Base-by-base conservation (phyloP, 2,329 filamentous ascomycete genomes). In the Aureobasidium musti region DNA sequence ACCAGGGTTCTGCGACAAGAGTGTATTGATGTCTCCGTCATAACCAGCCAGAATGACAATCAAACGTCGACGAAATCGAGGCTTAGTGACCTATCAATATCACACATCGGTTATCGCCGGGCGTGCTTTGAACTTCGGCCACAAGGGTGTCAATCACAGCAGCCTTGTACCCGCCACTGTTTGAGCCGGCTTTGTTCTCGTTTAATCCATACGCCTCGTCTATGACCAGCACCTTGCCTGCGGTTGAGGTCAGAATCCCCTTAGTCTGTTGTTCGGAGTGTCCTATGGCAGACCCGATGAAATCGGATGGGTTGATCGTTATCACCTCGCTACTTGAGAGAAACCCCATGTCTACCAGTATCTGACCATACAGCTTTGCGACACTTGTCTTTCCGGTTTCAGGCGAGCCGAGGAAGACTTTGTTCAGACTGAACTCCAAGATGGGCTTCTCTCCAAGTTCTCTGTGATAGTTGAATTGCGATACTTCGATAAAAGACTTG, bases 351-450 rank as follows among this genome's bases (percentile, higher is more conserved):
- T 54, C 52, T 7, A 21, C 28, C 0, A 94, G 78, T 41, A 92
- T 88, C 8, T 85, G 82, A 0, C 85, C 87, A 66, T 91, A 92
- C 0, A 90, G 77, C 0, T 90, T 82, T 0, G 90, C 90, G 0
- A 93, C 87, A 0, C 90, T 93, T 0, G 91, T 94, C 78, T 92
- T 92, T 84, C 88, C 89, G 66, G 90, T 92, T 3, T 91, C 90
- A 0, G 90, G 90, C 70, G 92, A 93, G 0, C 91, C 90, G 0
- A 92, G 77, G 3, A 93, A 76, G 0, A 83, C 82, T 1, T 30
- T 35, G 33, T 54, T 54, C 1, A 54, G 52, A 23, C 21, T 54
- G 28, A 37, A 54, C n/a, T 37, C 30, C 6, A 54, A 30, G 7
- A 54, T n/a, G 7, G 52, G 52, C 17, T 54, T 37, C 30, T 54